Conservation (phyloP, 495 filamentous ascomycete genomes). For the Penicillium mononematosum region DNA sequence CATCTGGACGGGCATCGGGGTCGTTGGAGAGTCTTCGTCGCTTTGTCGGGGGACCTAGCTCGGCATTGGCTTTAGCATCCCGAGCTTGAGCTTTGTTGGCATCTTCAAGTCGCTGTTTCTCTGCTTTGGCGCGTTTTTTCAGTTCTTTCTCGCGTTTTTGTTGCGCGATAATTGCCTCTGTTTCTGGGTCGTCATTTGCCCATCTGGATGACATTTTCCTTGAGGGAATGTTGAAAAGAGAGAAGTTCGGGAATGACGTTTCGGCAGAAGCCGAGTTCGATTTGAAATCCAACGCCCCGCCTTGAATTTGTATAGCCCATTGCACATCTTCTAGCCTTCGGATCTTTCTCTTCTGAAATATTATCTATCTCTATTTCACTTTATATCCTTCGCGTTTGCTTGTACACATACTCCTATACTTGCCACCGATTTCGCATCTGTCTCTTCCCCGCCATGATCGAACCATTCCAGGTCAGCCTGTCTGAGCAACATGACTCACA, state of each 20-base stretch:
- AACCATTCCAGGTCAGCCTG: conserved; percentile 56
- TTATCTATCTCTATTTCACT: conserved; percentile 5
- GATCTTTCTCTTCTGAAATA: neutral
- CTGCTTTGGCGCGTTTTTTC: conserved; percentile 81
- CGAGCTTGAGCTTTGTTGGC: conserved; percentile 38
- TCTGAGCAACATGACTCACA: conserved; percentile 7
- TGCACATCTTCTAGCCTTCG: neutral
- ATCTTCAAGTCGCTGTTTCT: conserved; percentile 73
- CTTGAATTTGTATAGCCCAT: neutral
- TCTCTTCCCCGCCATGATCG: conserved; percentile 46
- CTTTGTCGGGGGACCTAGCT: conserved; percentile 40
- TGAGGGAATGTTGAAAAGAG: neutral
- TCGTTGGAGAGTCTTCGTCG: conserved; percentile 50
- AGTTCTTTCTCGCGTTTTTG: conserved; percentile 85
- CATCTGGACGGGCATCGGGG: conserved; percentile 28
- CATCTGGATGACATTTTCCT: conserved; percentile 81
- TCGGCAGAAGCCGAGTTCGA: conserved; percentile 28
- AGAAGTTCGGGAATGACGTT: conserved; percentile 34
- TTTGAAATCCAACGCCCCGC: conserved; percentile 44
- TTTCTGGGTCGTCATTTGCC: conserved; percentile 72
- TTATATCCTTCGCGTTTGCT: neutral
- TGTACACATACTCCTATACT: neutral
- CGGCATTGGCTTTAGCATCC: conserved; percentile 24
- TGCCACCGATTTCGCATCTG: conserved; percentile 16
- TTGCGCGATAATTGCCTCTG: conserved; percentile 67